These are phyloP conservation scores for Vinca minor DNA, from an alignment of 257 asterid species.

Conservation along the genomic window DNA sequence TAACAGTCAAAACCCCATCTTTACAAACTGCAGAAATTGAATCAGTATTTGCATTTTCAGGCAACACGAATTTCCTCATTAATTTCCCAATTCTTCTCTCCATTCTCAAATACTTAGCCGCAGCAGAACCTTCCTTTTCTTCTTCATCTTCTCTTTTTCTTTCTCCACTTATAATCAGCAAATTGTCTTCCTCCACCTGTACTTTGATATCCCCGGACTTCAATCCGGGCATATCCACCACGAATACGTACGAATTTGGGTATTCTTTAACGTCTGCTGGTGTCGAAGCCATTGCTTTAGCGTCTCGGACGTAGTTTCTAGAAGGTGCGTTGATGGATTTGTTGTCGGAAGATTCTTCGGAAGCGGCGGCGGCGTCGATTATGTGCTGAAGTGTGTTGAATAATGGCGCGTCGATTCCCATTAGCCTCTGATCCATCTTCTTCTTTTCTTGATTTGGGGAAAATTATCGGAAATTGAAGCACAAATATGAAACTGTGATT, in stretches of 20 bases:
- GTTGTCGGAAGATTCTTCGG: slow-evolving; percentile 14
- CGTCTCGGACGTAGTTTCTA: slow-evolving; percentile 20
- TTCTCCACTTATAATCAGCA: slow-evolving; percentile 35
- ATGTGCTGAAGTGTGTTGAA: slow-evolving; percentile 20
- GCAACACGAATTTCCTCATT: slow-evolving; percentile 40
- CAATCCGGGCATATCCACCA: slow-evolving; percentile 26
- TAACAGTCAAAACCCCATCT: slow-evolving; percentile 43
- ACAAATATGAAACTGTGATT: too few species aligned
- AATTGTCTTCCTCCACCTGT: slow-evolving; percentile 25
- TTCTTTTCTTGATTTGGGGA: background rate
- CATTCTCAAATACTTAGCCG: slow-evolving; percentile 33
- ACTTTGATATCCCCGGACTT: slow-evolving; percentile 25
- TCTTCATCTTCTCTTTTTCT: slow-evolving; percentile 36
- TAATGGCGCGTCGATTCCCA: slow-evolving; percentile 16
- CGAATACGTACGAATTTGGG: slow-evolving; percentile 10
- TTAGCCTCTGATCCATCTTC: slow-evolving; percentile 10
- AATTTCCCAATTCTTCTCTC: slow-evolving; percentile 43
- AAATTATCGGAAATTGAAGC: too few species aligned
- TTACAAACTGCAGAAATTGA: slow-evolving; percentile 32
- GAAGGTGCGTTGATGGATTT: slow-evolving; percentile 13
- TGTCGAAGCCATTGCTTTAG: slow-evolving; percentile 23
- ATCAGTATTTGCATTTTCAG: slow-evolving; percentile 32
- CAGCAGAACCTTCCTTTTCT: too few species aligned
- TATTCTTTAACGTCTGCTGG: slow-evolving; percentile 23
- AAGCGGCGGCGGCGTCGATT: slow-evolving; percentile 6